phyloP scores from a whole-genome alignment of 208 protist species.

The Leishmania amazonensis region DNA sequence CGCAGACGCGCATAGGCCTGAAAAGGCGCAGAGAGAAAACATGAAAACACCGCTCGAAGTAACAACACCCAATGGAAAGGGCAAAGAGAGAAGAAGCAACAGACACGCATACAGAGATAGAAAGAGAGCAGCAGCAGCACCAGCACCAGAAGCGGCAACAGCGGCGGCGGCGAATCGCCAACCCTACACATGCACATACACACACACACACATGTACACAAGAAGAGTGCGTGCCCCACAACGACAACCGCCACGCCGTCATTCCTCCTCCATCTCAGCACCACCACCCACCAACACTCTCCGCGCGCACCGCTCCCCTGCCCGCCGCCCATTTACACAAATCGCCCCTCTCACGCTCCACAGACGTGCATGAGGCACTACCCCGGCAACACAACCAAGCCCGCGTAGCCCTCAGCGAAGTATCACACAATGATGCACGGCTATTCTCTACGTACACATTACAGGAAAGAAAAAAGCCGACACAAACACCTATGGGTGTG shows the following conservation, averaged over 20 bases:
- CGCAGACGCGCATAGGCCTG: not conserved
- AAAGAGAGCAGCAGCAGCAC: too few relatives aligned
- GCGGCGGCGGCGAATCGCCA: not conserved
- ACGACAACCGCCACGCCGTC: not conserved
- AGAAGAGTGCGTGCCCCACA: not conserved
- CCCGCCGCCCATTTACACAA: not conserved
- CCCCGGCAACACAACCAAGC: not conserved
- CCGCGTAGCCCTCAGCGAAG: not conserved
- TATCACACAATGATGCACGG: not conserved
- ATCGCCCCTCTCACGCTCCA: not conserved
- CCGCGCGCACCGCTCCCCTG: not conserved
- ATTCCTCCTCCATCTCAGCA: not conserved
- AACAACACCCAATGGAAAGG: too few relatives aligned
- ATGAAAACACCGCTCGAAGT: too few relatives aligned
- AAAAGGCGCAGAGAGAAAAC: not conserved
- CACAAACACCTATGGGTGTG: not conserved
- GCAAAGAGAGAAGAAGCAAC: not conserved
- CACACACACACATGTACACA: not conserved
- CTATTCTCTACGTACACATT: not conserved
- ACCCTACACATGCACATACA: not conserved
- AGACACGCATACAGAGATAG: too few relatives aligned
- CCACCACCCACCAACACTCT: not conserved
- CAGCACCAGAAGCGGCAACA: too few relatives aligned
- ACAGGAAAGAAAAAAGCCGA: not conserved
- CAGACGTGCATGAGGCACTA: not conserved